phyloP scores from a whole-genome alignment of 176 grass and related monocot species.

The Dendrocalamus sinicus region DNA sequence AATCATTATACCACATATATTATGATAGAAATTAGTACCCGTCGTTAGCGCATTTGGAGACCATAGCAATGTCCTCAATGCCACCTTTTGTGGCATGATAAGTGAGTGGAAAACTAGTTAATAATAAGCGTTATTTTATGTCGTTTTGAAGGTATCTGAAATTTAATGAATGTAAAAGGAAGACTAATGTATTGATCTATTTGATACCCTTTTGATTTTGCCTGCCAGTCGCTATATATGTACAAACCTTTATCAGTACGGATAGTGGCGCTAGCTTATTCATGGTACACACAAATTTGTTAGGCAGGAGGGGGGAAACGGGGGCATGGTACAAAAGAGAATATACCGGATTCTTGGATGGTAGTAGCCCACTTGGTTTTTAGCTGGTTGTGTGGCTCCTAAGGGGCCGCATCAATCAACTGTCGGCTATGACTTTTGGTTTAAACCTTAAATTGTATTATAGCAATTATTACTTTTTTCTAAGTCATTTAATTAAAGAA shows the following conservation, averaged over 20 bases:
- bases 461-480: too few relatives aligned
- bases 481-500: too few relatives aligned
- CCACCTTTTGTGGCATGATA: background rate
- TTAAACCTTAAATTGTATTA: too few relatives aligned
- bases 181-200: too few relatives aligned
- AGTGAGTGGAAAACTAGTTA: background rate
- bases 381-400: background rate
- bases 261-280: background rate
- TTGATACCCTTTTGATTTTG: too few relatives aligned
- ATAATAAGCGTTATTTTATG: background rate
- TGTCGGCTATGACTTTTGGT: too few relatives aligned
- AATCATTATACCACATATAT: background rate
- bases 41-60: background rate
- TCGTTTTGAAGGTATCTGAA: background rate
- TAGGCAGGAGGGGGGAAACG: background rate
- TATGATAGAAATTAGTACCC: too few relatives aligned
- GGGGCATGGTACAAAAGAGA: slow-evolving; percentile 10
- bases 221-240: background rate
- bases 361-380: background rate
- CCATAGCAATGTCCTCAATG: background rate
- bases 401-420: background rate
- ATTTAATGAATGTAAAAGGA: background rate
- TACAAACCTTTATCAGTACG: too few relatives aligned
- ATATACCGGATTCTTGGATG: slow-evolving; percentile 30
- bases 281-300: background rate